Percentiles rank a stretch among this genome's conserved stretches.
phyloP scores from a whole-genome alignment of 2,329 filamentous ascomycete species.

The Exophiala dermatitidis region DNA sequence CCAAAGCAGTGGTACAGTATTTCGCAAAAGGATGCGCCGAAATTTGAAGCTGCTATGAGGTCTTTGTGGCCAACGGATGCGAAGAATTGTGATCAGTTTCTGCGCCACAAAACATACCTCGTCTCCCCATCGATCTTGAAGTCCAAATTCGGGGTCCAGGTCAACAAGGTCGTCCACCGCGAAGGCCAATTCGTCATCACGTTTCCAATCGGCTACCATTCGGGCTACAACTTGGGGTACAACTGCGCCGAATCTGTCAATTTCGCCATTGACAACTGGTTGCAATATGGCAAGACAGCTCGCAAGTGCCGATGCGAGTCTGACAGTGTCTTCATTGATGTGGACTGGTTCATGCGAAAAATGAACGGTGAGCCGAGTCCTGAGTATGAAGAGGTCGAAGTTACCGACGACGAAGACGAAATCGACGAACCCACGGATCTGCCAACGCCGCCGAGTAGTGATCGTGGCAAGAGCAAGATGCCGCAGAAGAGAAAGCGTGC shows the following conservation, averaged over 20 bases:
- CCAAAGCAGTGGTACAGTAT: constrained; percentile 99
- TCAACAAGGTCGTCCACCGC: constrained; percentile 91
- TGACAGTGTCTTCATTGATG: constrained; percentile 97
- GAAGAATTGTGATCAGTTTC: constrained; percentile 91
- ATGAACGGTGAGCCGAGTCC: constrained; percentile 70
- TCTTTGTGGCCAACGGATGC: constrained; percentile 75
- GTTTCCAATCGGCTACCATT: constrained; percentile 97
- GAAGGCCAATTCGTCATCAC: constrained; percentile 98
- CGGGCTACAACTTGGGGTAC: constrained; percentile 94
- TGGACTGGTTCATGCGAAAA: constrained; percentile 91
- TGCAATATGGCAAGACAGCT: constrained; percentile 88
- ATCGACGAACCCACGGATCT: constrained; percentile 61
- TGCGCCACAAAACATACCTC: constrained; percentile 94
- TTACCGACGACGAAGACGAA: constrained; percentile 58
- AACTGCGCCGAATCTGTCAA: constrained; percentile 99
- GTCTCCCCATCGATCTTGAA: constrained; percentile 85
- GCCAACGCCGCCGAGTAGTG: constrained; percentile 69
- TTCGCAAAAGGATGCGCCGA: constrained; percentile 84
- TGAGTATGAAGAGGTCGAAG: constrained; percentile 40
- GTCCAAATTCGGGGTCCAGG: constrained; percentile 85
- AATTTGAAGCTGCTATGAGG: constrained; percentile 92
- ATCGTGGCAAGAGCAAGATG: constrained; percentile 55
- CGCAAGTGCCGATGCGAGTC: constrained; percentile 96
- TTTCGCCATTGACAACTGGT: constrained; percentile 90
- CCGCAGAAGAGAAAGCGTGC: constrained; percentile 62